Evolutionary conservation across 192 early-diverging fungal species (phyloP).

Genomic region (Neocallimastix lanati): DNA sequence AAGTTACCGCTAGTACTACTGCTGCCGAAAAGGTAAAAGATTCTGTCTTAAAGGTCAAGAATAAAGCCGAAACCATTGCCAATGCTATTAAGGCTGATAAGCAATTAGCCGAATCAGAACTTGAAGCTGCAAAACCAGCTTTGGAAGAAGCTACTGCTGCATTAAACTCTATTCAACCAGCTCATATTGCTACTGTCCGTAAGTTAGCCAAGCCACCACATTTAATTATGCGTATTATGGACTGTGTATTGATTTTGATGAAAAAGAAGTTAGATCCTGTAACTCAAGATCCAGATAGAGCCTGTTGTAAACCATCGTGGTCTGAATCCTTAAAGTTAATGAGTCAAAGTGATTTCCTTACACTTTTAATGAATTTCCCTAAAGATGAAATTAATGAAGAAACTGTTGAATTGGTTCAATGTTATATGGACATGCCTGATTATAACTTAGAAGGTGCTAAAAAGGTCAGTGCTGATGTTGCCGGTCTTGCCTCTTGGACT

Average conservation of each 20-base stretch:
- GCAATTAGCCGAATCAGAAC: conserved; percentile 27
- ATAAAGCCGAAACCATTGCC: conserved; percentile 39
- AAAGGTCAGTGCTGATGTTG: conserved; percentile 47
- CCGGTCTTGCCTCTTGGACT: conserved; percentile 41
- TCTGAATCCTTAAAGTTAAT: conserved; percentile 39
- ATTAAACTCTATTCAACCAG: conserved; percentile 42
- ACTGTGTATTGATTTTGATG: conserved; percentile 35
- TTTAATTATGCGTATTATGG: conserved; percentile 50
- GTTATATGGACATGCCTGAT: conserved; percentile 42
- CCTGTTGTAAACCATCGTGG: conserved; percentile 41
- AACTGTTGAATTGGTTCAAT: conserved; percentile 35
- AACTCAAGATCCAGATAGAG: conserved; percentile 35
- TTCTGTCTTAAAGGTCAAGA: conserved; percentile 40
- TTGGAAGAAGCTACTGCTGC: conserved; percentile 38
- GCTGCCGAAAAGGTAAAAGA: conserved; percentile 47
- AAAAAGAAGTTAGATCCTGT: conserved; percentile 29
- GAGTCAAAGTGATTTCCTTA: conserved; percentile 35
- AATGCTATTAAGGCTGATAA: conserved; percentile 45
- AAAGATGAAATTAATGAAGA: conserved; percentile 52
- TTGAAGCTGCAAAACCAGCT: conserved; percentile 42
- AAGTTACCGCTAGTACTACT: conserved; percentile 33
- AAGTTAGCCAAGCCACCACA: conserved; percentile 48
- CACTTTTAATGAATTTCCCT: conserved; percentile 29
- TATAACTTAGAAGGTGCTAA: conserved; percentile 49
- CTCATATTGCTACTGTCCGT: conserved; percentile 41